These are phyloP conservation scores for Paramyrothecium sp. DNA, from an alignment of 2,329 filamentous ascomycete genomes.

Conservation along the genomic window DNA sequence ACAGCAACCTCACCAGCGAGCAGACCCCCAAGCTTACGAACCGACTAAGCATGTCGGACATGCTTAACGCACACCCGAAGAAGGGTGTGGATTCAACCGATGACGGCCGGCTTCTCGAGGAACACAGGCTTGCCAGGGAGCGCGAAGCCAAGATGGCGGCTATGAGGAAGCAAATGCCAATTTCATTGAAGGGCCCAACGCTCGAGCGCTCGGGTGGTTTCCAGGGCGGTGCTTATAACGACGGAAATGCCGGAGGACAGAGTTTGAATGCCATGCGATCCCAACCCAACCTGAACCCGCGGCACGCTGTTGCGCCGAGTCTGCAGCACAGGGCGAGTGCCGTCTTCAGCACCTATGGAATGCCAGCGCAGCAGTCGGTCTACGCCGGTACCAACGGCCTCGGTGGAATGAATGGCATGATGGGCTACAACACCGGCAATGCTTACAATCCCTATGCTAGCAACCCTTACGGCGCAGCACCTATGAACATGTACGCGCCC, in stretches of 20 bases:
- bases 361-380: conserved; percentile 17
- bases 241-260: conserved; percentile 41
- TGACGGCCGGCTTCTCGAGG: conserved; percentile 37
- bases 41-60: conserved; percentile 57
- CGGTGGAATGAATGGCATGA: conserved; percentile 13
- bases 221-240: conserved; percentile 53
- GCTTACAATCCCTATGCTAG: conserved; percentile 8
- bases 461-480: conserved; percentile 16
- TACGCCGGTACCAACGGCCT: conserved; percentile 18
- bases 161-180: conserved; percentile 49
- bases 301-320: conserved; percentile 16
- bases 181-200: conserved; percentile 29
- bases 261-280: conserved; percentile 21
- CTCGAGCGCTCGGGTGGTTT: conserved; percentile 42
- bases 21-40: conserved; percentile 19
- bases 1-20: conserved; percentile 19
- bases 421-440: conserved; percentile 12
- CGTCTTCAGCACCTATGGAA: conserved; percentile 26
- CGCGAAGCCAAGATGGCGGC: conserved; percentile 48
- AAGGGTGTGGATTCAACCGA: conserved; percentile 36
- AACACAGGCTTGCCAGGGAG: conserved; percentile 36
- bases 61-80: conserved; percentile 46
- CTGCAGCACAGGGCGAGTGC: conserved; percentile 27
- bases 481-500: conserved; percentile 24
- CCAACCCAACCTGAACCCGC: conserved; percentile 21